Evolutionary conservation across 495 filamentous ascomycete genomes (phyloP), one percentile per base, ranked within the genome.

Genomic region (Penicillium flavigenum): DNA sequence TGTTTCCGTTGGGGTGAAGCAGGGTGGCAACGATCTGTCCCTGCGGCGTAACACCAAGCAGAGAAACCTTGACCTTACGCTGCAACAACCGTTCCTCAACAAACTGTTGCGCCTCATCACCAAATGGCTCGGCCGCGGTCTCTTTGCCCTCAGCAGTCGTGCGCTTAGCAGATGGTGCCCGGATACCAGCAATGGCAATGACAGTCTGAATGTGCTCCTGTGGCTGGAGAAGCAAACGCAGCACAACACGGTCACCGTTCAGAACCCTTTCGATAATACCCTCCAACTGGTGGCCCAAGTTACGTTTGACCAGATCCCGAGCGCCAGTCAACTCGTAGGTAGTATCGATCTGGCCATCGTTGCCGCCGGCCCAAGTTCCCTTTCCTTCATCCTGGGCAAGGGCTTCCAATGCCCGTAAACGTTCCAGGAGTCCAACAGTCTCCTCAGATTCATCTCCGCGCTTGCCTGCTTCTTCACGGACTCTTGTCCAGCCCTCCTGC

Each of bases 391-490:
- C 77, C 72, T 83, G 90, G 32, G 94, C 94, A 59, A 88, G 82
- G n/a, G 82, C 77, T 72, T 99, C 92, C n/a, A 92, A 73, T 9
- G 74, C 78, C 49, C 86, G 83, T 43, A 99, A 81, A 54, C 85
- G 86, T 57, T 94, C 88, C 26, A 98, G 73, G 54, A 86, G 79
- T 47, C 81, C 76, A 44, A 84, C 64, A 12, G 85, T 79, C 45
- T 92, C 88, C 45, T 92, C 88, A 0, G 87, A 82, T 27, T 96
- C 89, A 48, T 96, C 91, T 60, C 89, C 91, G 41, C 87, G 82
- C 64, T 80, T 81, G 56, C 91, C 91, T 24, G 92, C 90, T 74
- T 98, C 94, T 56, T 99, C 93, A 48, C 95, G 83, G 38, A 99
- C 77, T 67, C 91, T 95, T 54, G 88, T 78, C 90, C 90, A 96